These are phyloP conservation scores for Akebia trifoliata DNA, from an alignment of 164 flowering plant genomes.

Conservation along the genomic window DNA sequence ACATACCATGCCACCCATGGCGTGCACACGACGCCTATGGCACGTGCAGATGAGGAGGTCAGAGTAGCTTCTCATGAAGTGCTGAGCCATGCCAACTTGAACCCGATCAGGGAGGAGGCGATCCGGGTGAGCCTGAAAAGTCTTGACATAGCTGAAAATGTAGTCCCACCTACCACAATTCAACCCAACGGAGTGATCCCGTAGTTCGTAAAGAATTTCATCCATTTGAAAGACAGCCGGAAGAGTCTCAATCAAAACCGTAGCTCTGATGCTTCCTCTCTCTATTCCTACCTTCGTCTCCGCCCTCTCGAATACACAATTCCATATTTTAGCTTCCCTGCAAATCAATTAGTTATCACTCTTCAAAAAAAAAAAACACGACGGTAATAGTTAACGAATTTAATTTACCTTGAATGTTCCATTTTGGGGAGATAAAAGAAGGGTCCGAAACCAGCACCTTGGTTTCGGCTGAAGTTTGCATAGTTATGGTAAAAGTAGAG, in stretches of 20 bases:
- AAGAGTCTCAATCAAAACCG: slow-evolving; percentile 87
- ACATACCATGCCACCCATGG: slow-evolving; percentile 96
- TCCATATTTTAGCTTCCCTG: slow-evolving; percentile 95
- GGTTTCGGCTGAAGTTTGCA: slow-evolving; percentile 50
- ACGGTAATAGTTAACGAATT: background rate
- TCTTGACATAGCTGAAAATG: slow-evolving; percentile 93
- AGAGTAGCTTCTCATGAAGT: slow-evolving; percentile 84
- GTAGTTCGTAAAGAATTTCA: slow-evolving; percentile 79
- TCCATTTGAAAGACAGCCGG: slow-evolving; percentile 96
- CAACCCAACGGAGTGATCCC: slow-evolving; percentile 81
- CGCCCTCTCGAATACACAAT: slow-evolving; percentile 76
- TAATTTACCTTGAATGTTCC: slow-evolving; percentile 74
- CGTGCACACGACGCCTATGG: slow-evolving; percentile 87
- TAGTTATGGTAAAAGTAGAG: slow-evolving; percentile 84
- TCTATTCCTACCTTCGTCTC: slow-evolving; percentile 78
- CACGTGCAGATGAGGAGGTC: slow-evolving; percentile 86
- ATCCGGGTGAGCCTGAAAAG: slow-evolving; percentile 81
- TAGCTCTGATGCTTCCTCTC: slow-evolving; percentile 81
- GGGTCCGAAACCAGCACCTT: slow-evolving; percentile 81
- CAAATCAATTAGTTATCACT: background rate
- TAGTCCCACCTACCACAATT: slow-evolving; percentile 99
- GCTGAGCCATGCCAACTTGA: slow-evolving; percentile 81
- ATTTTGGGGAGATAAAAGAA: slow-evolving; percentile 96
- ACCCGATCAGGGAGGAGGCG: slow-evolving; percentile 80
- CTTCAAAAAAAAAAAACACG: background rate